A percentile compares a stretch with the other conserved stretches of the same genome.
Evolutionary conservation across 108 stramenopile species (phyloP).

Genomic region (Cafeteria roenbergensis): DNA sequence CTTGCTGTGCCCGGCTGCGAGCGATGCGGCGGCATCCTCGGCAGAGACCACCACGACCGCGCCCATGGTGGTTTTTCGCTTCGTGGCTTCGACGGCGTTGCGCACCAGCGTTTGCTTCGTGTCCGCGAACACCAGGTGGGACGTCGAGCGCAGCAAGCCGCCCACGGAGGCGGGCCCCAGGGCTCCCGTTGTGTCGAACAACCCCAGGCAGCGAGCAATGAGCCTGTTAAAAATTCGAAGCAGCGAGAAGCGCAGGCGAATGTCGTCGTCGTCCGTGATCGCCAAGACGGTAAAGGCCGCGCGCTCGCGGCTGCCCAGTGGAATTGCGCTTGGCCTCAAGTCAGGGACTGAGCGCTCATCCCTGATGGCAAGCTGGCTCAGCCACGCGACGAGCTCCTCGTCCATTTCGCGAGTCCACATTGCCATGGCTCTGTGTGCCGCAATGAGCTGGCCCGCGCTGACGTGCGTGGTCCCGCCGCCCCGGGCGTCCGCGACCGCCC

Average conservation of each 20-base stretch:
- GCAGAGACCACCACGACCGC: not conserved
- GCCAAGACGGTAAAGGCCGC: not conserved
- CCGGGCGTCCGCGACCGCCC: not conserved
- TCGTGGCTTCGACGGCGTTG: not conserved
- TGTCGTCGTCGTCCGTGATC: not conserved
- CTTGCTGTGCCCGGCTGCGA: not conserved
- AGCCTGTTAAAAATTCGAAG: not conserved
- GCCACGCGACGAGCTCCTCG: not conserved
- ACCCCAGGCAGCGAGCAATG: not conserved
- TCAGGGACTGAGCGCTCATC: not conserved
- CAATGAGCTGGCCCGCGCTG: not conserved
- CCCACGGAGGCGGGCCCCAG: not conserved
- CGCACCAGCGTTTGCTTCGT: not conserved
- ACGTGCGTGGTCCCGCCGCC: not conserved
- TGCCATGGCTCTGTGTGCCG: not conserved
- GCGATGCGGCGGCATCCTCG: not conserved
- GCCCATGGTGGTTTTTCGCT: not conserved
- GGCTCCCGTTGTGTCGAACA: not conserved
- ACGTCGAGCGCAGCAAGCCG: not conserved
- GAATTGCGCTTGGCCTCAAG: not conserved
- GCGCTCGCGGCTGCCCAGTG: not conserved
- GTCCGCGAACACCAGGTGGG: slow-evolving; percentile 4
- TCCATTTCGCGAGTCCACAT: slow-evolving; percentile 1
- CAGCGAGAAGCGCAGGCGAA: not conserved
- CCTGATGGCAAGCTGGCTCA: not conserved